A percentile compares a stretch with the other conserved stretches of the same genome.
These are phyloP conservation scores for Phytophthora tentaculata DNA, from an alignment of 352 stramenopile genomes.

Conservation along the genomic window DNA sequence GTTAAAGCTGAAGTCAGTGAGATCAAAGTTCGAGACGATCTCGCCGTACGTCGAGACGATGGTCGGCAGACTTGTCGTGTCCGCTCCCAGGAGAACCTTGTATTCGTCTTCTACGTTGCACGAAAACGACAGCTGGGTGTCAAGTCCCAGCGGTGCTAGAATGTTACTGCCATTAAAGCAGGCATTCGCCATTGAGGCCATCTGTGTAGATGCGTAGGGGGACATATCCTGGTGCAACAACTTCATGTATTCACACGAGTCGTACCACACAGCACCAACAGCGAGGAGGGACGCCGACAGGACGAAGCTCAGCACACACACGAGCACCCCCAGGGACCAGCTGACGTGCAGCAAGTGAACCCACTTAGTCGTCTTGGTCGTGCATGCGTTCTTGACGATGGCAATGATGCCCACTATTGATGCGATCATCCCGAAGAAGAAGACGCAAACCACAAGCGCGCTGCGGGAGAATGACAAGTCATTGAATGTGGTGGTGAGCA, in stretches of 20 bases:
- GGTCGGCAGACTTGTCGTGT: constrained; percentile 48
- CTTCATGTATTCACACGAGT: constrained; percentile 85
- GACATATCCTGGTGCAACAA: constrained; percentile 76
- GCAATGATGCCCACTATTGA: constrained; percentile 69
- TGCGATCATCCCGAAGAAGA: constrained; percentile 74
- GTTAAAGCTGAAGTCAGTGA: constrained; percentile 74
- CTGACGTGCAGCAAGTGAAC: constrained; percentile 81
- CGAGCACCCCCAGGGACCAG: constrained; percentile 73
- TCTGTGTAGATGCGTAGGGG: constrained; percentile 68
- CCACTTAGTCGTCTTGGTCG: constrained; percentile 71
- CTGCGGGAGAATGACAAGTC: constrained; percentile 80
- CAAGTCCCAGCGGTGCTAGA: constrained; percentile 59
- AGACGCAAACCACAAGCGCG: constrained; percentile 78
- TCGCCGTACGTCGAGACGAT: constrained; percentile 53
- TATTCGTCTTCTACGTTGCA: constrained; percentile 76
- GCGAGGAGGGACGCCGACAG: constrained; percentile 73
- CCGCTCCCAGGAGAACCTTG: constrained; percentile 41
- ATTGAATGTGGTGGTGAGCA: constrained; percentile 73
- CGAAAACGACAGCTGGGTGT: constrained; percentile 59
- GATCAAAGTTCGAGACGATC: constrained; percentile 54
- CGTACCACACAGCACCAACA: constrained; percentile 79
- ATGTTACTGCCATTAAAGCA: constrained; percentile 79
- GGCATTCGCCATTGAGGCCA: constrained; percentile 65
- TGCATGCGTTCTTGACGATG: constrained; percentile 80
- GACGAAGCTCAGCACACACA: constrained; percentile 84